A percentile compares a stretch with the other conserved stretches of the same genome.
phyloP scores from a whole-genome alignment of 2,329 filamentous ascomycete genomes.

The Bipolaris victoriae region DNA sequence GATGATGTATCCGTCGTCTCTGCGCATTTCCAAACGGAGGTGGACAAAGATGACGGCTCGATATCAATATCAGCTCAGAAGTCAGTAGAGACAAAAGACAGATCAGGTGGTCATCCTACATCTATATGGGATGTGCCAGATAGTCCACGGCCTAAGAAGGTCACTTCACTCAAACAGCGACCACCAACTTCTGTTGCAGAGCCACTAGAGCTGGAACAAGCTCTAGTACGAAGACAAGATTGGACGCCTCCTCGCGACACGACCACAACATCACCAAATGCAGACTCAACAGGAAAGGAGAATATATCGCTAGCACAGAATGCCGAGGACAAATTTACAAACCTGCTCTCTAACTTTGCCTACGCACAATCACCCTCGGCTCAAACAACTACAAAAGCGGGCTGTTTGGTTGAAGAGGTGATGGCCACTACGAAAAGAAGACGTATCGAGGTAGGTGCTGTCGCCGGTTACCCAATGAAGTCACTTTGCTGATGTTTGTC shows the following conservation, averaged over 20 bases:
- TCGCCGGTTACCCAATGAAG: not conserved
- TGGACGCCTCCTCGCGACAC: slow-evolving; percentile 49
- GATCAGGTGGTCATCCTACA: slow-evolving; percentile 1
- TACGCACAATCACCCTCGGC: slow-evolving; percentile 28
- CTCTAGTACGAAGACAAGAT: slow-evolving; percentile 37
- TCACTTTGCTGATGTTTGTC: not conserved
- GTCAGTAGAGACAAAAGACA: not conserved
- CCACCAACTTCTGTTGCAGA: slow-evolving; percentile 14
- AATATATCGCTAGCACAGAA: slow-evolving; percentile 21
- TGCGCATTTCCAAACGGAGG: slow-evolving; percentile 25
- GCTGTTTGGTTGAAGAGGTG: slow-evolving; percentile 9
- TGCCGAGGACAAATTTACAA: slow-evolving; percentile 27
- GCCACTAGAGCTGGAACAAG: slow-evolving; percentile 37
- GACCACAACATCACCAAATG: slow-evolving; percentile 13
- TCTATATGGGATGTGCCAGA: slow-evolving; percentile 37
- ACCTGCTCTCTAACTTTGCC: slow-evolving; percentile 38
- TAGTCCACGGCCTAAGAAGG: slow-evolving; percentile 27
- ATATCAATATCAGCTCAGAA: not conserved
- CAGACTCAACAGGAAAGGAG: slow-evolving; percentile 33
- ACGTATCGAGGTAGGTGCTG: slow-evolving; percentile 33
- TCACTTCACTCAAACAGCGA: slow-evolving; percentile 18
- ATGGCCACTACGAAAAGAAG: slow-evolving; percentile 34
- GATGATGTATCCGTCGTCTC: slow-evolving; percentile 29
- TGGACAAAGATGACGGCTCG: slow-evolving; percentile 6
- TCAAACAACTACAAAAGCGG: slow-evolving; percentile 7